Evolutionary conservation across 306 rosid genomes (phyloP), one percentile per base, ranked within the genome.

Genomic region (Prunus armeniaca): DNA sequence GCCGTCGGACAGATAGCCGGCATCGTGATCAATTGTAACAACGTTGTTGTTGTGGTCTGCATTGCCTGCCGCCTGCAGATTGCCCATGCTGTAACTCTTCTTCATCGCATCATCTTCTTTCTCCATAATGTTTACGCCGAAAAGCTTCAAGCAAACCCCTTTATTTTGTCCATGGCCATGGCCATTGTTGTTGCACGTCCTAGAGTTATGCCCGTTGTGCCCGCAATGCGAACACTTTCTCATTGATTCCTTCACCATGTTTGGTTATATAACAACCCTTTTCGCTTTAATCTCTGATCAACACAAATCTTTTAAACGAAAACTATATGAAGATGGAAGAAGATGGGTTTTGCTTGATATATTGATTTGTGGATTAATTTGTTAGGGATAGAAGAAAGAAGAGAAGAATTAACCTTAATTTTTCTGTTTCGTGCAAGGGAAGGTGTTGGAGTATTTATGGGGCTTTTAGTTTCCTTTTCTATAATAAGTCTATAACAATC

Each of bases 111-210:
- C 82, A 10, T 65, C 71, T 2, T 52, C 65, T 3, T 69, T 81
- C 6, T 77, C 86, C 68, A 77, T 41, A n/a, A 86, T 78, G 71
- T 81, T 80, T 11, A 88, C 93, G 2, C 96, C 91, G 63, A 90
- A 90, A 5, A 90, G 41, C 84, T 80, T 90, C 51, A 90, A 75
- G 17, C 82, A 28, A 41, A 25, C 19, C 41, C 8, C 61, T 12
- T 84, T 74, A 20, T n/a, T 38, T 6, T 64, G 71, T 2, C 18
- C 79, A 19, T 60, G 65, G 30, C 60, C 47, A 14, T 64, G 56
- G 9, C 43, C 43, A 34, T 34, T 34, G 43, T 0, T 34, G 73
- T 78, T 65, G 64, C 84, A 87, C 0, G 88, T 85, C 69, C 80
- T 80, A 0, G 84, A 64, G 77, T 80, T 85, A 76, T 87, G 91